Percentiles rank a stretch among this genome's conserved stretches.
phyloP scores from a whole-genome alignment of 257 asterid species.

The Coffea canephora region DNA sequence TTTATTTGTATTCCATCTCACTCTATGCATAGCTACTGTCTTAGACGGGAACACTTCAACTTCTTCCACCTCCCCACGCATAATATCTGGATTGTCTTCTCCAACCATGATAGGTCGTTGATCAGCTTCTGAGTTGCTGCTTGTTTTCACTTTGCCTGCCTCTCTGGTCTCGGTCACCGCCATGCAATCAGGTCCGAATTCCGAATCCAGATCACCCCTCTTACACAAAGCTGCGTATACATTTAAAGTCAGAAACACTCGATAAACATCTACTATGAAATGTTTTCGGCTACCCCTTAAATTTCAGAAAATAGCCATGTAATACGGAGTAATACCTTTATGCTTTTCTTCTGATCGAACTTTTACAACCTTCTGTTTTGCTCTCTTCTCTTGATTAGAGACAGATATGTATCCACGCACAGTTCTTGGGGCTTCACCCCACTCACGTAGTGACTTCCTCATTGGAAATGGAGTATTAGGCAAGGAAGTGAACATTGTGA shows the following conservation, averaged over 20 bases:
- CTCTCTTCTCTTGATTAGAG: constrained; percentile 37
- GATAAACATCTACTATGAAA: not conserved
- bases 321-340: constrained; percentile 26
- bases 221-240: constrained; percentile 30
- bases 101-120: constrained; percentile 7
- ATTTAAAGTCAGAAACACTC: constrained; percentile 5
- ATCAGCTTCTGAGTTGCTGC: constrained; percentile 22
- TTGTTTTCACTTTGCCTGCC: constrained; percentile 21
- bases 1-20: constrained; percentile 82
- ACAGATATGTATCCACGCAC: constrained; percentile 35
- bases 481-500: constrained; percentile 50
- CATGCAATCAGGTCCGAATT: constrained; percentile 19
- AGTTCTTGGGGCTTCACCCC: constrained; percentile 36
- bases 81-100: not conserved
- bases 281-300: not conserved
- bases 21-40: constrained; percentile 63
- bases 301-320: not conserved
- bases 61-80: constrained; percentile 4
- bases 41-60: constrained; percentile 57
- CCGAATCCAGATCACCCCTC: constrained; percentile 25
- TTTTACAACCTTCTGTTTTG: constrained; percentile 24
- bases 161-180: constrained; percentile 16
- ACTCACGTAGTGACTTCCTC: constrained; percentile 29
- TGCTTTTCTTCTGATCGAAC: constrained; percentile 14
- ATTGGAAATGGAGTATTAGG: constrained; percentile 35